Evolutionary conservation across 163 green algal species (phyloP).

Genomic region (Scenedesmus sp.): DNA sequence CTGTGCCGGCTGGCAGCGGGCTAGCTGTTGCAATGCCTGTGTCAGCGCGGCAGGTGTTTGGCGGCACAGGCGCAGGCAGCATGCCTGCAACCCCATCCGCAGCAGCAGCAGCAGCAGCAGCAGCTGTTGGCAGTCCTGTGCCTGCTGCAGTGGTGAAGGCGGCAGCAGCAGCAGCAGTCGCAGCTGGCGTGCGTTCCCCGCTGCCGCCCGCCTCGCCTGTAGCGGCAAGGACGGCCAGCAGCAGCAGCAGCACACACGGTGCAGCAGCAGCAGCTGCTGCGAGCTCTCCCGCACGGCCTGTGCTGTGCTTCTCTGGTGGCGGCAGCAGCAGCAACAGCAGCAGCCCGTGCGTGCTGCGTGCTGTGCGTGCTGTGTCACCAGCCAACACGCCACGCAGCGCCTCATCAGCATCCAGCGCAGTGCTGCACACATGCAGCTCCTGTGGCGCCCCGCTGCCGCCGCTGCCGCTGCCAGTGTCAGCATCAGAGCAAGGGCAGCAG

Average conservation of each 20-base stretch:
- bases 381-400: not conserved
- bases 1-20: not conserved
- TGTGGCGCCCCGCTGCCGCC: conserved; percentile 23
- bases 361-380: not conserved
- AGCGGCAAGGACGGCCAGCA: not conserved
- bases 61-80: not conserved
- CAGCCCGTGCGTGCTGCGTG: not conserved
- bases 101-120: not conserved
- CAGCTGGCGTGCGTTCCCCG: not conserved
- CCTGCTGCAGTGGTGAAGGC: not conserved
- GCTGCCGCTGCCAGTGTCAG: not conserved
- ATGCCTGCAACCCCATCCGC: not conserved
- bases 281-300: not conserved
- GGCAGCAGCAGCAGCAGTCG: conserved; percentile 16
- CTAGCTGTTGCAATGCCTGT: not conserved
- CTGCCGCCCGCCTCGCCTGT: not conserved
- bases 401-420: not conserved
- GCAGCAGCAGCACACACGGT: not conserved
- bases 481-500: not conserved
- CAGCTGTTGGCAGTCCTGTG: not conserved
- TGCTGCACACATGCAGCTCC: conserved; percentile 25
- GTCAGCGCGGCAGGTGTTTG: not conserved
- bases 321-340: not conserved
- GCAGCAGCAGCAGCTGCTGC: not conserved
- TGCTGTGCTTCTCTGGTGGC: not conserved